Evolutionary conservation across 2,329 filamentous ascomycete genomes (phyloP).

Genomic region (Hypoxylon sp.): DNA sequence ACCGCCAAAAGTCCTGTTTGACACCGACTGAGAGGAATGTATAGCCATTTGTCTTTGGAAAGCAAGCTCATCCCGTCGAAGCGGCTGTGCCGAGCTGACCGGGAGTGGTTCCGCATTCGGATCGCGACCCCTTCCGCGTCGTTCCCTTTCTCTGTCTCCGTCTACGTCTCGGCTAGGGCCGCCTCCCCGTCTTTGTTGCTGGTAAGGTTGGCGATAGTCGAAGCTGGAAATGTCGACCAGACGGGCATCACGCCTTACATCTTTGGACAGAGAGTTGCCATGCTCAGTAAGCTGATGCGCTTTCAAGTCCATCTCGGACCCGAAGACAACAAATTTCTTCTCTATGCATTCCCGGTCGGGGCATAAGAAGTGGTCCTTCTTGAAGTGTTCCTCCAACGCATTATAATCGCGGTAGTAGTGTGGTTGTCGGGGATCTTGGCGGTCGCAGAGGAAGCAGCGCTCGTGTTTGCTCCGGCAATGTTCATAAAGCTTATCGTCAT

Average conservation of each 20-base stretch:
- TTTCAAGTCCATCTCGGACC: constrained; percentile 93
- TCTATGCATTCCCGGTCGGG: constrained; percentile 89
- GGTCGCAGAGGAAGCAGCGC: constrained; percentile 93
- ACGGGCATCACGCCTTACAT: constrained; percentile 84
- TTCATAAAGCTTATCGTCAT: constrained; percentile 92
- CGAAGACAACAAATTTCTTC: constrained; percentile 98
- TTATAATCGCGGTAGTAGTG: constrained; percentile 95
- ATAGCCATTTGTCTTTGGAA: constrained; percentile 94
- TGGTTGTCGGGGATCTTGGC: constrained; percentile 76
- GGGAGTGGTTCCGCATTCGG: constrained; percentile 87
- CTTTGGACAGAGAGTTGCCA: constrained; percentile 83
- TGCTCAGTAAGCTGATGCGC: constrained; percentile 91
- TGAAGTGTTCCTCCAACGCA: constrained; percentile 87
- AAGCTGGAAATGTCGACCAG: constrained; percentile 90
- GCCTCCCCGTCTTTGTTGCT: constrained; percentile 66
- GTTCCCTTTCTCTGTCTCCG: constrained; percentile 60
- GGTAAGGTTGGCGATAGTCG: constrained; percentile 81
- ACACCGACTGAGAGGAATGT: constrained; percentile 85
- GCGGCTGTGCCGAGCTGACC: constrained; percentile 80
- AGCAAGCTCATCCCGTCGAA: constrained; percentile 89
- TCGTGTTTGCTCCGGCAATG: constrained; percentile 97
- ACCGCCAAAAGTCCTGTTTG: constrained; percentile 86
- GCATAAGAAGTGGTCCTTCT: constrained; percentile 88
- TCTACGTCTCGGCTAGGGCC: constrained; percentile 60
- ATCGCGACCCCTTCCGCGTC: constrained; percentile 74